phyloP scores from a whole-genome alignment of 768 basidiomycete species.

The Leccinum barrowsii region DNA sequence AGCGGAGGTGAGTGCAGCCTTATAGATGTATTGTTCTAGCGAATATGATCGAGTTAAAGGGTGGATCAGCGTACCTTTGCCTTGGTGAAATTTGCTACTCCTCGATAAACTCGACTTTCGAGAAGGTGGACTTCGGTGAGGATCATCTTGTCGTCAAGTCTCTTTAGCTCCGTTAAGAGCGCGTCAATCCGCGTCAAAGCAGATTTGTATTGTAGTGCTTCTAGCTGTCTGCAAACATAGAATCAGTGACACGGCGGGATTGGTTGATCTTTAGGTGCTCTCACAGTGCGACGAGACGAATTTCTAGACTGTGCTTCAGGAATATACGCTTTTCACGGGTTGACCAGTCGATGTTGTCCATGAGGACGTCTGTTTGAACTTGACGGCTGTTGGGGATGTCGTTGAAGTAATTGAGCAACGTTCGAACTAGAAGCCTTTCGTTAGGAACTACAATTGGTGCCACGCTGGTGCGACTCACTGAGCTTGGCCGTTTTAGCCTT shows the following conservation, averaged over 20 bases:
- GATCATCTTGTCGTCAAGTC: constrained; percentile 96
- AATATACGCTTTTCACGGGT: constrained; percentile 91
- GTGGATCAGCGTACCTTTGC: constrained; percentile 61
- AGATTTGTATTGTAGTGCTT: constrained; percentile 68
- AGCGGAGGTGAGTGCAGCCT: constrained; percentile 87
- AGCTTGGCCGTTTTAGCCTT: constrained; percentile 98
- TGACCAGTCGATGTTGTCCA: constrained; percentile 92
- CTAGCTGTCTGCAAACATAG: constrained; percentile 54
- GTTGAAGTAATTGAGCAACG: constrained; percentile 87
- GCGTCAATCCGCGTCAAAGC: constrained; percentile 81
- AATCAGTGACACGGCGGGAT: neutral
- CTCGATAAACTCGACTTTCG: constrained; percentile 88
- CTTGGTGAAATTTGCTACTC: constrained; percentile 84
- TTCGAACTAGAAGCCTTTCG: constrained; percentile 60
- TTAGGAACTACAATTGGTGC: neutral
- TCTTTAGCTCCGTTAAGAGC: constrained; percentile 88
- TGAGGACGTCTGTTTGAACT: constrained; percentile 80
- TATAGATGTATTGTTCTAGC: neutral
- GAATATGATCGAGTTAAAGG: neutral
- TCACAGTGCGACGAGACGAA: constrained; percentile 75
- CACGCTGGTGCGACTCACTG: constrained; percentile 43
- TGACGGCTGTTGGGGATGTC: constrained; percentile 70
- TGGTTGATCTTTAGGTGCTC: constrained; percentile 14
- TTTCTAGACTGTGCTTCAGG: constrained; percentile 90
- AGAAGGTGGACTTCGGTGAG: constrained; percentile 94